Evolutionary conservation across 148 eudicot species (phyloP), one percentile per base, ranked within the genome.

Genomic region (Amaranthus cruentus): DNA sequence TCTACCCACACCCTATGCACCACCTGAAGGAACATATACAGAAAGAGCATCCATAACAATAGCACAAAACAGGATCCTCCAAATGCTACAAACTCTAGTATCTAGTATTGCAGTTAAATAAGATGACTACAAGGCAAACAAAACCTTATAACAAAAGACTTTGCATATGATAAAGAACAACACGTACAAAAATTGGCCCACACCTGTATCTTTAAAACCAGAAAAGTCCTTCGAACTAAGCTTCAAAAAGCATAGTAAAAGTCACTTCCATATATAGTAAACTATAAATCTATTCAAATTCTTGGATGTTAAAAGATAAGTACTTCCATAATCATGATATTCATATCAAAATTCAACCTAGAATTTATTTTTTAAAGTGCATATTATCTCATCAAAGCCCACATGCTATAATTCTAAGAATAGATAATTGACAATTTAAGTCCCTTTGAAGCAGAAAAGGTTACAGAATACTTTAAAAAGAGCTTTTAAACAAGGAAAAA

Each of bases 351-450:
- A 44, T 15, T 47, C 54, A 55, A 46, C 18, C 7, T 57, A 12
- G 10, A 47, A 15, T 61, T n/a, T 46, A 76, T 73, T 69, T 42
- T 62, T 42, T 53, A 13, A 12, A 69, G 72, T n/a, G 48, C 18
- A 13, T 56, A 60, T 66, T 65, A 71, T 70, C 58, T 77, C 80
- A 72, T 49, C 18, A 14, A 77, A 55, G 43, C 68, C 43, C 75
- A 72, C 72, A 57, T 67, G 65, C 47, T 69, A 75, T 43, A 28
- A 21, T 18, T 48, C 51, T 55, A n/a, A 55, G 56, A 57, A 15
- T 77, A 49, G 59, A 71, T 67, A 49, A 28, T 28, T 28, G 38
- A 28, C 38, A 28, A 28, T 28, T 28, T 28, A 28, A 28, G 38
- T 52, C 28, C 58, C 74, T 53, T 55, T 77, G 57, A 56, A n/a